phyloP scores from a whole-genome alignment of 148 eudicot species.

The Spergularia marina region DNA sequence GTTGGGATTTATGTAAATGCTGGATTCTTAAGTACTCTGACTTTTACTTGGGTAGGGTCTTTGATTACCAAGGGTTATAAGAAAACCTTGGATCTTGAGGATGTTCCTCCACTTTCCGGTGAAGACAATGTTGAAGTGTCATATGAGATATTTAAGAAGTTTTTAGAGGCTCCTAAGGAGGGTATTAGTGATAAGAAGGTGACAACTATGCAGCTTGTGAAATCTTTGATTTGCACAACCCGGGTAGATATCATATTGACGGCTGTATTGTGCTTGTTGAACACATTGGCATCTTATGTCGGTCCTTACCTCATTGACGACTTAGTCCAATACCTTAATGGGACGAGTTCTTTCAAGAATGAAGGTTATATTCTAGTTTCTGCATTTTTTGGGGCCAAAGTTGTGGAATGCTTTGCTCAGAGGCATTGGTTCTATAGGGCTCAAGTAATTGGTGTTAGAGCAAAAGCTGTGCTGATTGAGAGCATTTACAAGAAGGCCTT shows the following conservation, averaged over 20 bases:
- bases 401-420: slow-evolving; percentile 46
- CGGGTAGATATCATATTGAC: slow-evolving; percentile 51
- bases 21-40: slow-evolving; percentile 39
- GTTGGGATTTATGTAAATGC: slow-evolving; percentile 46
- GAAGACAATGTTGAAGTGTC: slow-evolving; percentile 46
- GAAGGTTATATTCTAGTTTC: slow-evolving; percentile 44
- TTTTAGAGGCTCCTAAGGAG: slow-evolving; percentile 31
- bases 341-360: slow-evolving; percentile 30
- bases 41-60: slow-evolving; percentile 58
- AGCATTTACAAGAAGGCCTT: slow-evolving; percentile 57
- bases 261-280: slow-evolving; percentile 36
- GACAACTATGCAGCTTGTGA: slow-evolving; percentile 47
- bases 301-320: slow-evolving; percentile 56
- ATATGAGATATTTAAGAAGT: slow-evolving; percentile 31
- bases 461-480: slow-evolving; percentile 48
- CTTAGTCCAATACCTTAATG: slow-evolving; percentile 57
- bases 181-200: slow-evolving; percentile 33
- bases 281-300: slow-evolving; percentile 50
- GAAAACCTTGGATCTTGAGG: slow-evolving; percentile 62
- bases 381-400: slow-evolving; percentile 45
- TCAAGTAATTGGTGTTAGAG: slow-evolving; percentile 46
- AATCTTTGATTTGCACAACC: slow-evolving; percentile 39
- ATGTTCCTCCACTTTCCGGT: slow-evolving; percentile 59
- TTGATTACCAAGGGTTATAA: slow-evolving; percentile 51
- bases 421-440: slow-evolving; percentile 56